Conservation (phyloP, 441 rosid genomes). For the Viola pubescens region DNA sequence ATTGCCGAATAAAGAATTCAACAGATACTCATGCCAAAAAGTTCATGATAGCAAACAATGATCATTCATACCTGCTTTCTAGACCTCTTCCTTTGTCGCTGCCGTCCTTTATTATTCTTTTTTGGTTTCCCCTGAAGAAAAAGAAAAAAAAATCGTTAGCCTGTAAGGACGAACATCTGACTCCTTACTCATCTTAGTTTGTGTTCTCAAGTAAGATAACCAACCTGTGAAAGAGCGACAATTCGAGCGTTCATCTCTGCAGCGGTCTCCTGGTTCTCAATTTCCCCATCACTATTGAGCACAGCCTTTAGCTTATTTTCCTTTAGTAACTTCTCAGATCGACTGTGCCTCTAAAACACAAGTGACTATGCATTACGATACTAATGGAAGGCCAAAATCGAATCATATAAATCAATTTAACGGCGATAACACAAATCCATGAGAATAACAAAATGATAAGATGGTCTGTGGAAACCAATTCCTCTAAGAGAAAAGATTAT, state of each 20-base stretch:
- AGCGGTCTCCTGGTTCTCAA: slow-evolving; percentile 58
- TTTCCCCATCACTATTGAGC: slow-evolving; percentile 56
- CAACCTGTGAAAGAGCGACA: slow-evolving; percentile 41
- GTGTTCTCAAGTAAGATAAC: neutral
- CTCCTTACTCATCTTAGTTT: neutral
- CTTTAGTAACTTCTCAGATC: slow-evolving; percentile 55
- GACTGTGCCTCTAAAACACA: slow-evolving; percentile 44
- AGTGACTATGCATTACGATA: neutral
- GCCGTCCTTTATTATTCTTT: slow-evolving; percentile 33
- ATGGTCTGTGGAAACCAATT: too few relatives aligned
- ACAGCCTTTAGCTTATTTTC: slow-evolving; percentile 53
- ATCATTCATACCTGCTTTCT: slow-evolving; percentile 31
- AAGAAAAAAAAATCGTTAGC: neutral
- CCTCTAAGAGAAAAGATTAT: too few relatives aligned
- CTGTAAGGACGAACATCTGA: neutral
- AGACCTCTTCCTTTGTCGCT: slow-evolving; percentile 27
- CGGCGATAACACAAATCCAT: neutral
- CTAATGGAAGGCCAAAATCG: neutral
- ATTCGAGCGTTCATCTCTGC: slow-evolving; percentile 48
- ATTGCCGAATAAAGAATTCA: slow-evolving; percentile 1
- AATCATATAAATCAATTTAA: slow-evolving; percentile 4
- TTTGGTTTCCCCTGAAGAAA: slow-evolving; percentile 20
- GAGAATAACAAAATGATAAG: too few relatives aligned
- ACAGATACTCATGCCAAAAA: neutral
- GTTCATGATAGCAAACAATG: neutral